Percentiles rank a stretch among this genome's conserved stretches.
Evolutionary conservation across 495 filamentous ascomycete species (phyloP).

Genomic region (Lasiosphaeris hirsuta): DNA sequence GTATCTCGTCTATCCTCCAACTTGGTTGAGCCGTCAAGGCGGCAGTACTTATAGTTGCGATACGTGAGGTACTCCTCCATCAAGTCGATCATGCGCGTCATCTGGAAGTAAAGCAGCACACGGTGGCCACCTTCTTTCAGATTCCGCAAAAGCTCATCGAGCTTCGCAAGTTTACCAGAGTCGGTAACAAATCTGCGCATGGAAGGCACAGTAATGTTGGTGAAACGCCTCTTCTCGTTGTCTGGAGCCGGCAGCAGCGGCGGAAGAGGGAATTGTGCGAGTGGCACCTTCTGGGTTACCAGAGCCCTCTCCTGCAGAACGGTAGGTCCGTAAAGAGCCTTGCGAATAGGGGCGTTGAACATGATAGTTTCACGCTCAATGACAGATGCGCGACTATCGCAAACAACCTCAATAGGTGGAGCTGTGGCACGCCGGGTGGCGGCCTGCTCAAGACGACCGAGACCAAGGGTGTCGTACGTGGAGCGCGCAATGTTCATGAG

Average conservation of each 20-base stretch:
- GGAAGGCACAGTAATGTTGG: conserved; percentile 88
- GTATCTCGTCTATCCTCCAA: conserved; percentile 96
- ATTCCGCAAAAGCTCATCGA: conserved; percentile 81
- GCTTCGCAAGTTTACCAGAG: conserved; percentile 89
- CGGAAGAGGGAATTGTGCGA: conserved; percentile 57
- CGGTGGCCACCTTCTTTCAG: conserved; percentile 92
- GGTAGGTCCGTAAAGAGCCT: conserved; percentile 66
- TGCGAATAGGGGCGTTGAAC: conserved; percentile 74
- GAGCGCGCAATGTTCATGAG: conserved; percentile 76
- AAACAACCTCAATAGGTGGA: conserved; percentile 80
- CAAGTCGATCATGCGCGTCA: conserved; percentile 99
- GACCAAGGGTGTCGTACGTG: conserved; percentile 63
- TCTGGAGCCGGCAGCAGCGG: conserved; percentile 71
- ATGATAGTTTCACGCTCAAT: conserved; percentile 69
- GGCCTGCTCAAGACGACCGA: conserved; percentile 75
- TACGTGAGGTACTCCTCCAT: conserved; percentile 99
- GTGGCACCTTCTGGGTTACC: conserved; percentile 64
- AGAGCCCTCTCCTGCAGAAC: conserved; percentile 68
- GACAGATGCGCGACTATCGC: conserved; percentile 62
- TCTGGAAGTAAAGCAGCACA: conserved; percentile 99
- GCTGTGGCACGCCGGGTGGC: conserved; percentile 71
- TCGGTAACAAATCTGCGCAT: conserved; percentile 99
- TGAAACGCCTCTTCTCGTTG: conserved; percentile 76
- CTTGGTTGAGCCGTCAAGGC: conserved; percentile 96
- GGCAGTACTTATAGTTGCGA: conserved; percentile 97